Percentiles rank a stretch among this genome's conserved stretches.
These are phyloP conservation scores for Boeremia exigua DNA, from an alignment of 2,329 filamentous ascomycete genomes.

Conservation along the genomic window DNA sequence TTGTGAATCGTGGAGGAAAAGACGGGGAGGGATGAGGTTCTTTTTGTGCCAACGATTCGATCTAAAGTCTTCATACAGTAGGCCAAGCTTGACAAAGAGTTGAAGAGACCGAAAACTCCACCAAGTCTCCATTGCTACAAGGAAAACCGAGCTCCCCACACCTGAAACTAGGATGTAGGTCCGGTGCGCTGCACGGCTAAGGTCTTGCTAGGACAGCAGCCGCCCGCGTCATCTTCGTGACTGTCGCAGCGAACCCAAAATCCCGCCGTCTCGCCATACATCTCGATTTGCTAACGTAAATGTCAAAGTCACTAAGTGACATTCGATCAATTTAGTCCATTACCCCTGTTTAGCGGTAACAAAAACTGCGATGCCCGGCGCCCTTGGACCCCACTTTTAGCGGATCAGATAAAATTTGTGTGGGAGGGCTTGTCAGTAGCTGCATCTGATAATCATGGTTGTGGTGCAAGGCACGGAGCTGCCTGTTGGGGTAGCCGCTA, in stretches of 20 bases:
- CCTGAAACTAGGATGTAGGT: constrained; percentile 16
- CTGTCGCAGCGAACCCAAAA: constrained; percentile 16
- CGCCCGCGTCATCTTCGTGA: constrained; percentile 28
- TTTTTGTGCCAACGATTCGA: constrained; percentile 16
- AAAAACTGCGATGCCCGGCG: constrained; percentile 16
- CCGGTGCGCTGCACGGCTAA: constrained; percentile 17
- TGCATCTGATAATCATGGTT: constrained; percentile 41
- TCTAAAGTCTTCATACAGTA: constrained; percentile 29
- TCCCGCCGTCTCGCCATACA: constrained; percentile 1
- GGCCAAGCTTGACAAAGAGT: constrained; percentile 27
- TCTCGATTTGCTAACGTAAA: constrained; percentile 25
- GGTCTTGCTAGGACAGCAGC: constrained; percentile 18
- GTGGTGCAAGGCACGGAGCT: constrained; percentile 25
- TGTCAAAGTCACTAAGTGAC: constrained; percentile 8
- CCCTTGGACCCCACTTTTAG: constrained; percentile 26
- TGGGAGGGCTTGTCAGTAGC: constrained; percentile 19
- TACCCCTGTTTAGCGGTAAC: constrained; percentile 33
- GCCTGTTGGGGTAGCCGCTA: constrained; percentile 22
- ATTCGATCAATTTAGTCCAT: constrained; percentile 4
- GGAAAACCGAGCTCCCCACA: constrained; percentile 24
- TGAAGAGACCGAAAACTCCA: constrained; percentile 20
- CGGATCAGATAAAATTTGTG: constrained; percentile 41
- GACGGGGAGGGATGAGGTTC: constrained; percentile 10
- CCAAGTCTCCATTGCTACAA: constrained; percentile 17
- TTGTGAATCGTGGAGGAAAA: neutral